Evolutionary conservation across 176 grass and related monocot genomes (phyloP), one percentile per base, ranked within the genome.

Genomic region (Eleusine coracana): DNA sequence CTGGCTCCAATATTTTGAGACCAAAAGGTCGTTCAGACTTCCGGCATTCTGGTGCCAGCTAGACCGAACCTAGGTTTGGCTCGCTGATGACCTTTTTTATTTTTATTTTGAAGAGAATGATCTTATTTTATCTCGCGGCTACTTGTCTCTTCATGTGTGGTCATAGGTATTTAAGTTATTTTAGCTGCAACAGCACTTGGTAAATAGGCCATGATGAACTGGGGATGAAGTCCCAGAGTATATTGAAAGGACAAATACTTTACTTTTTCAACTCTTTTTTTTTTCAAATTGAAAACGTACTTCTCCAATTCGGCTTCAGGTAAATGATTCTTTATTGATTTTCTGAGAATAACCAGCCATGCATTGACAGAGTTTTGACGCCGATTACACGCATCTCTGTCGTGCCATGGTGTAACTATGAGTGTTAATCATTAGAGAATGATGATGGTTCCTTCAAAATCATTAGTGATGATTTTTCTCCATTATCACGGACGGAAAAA

Each of bases 1-100:
- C 25, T 23, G 52, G 10, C 52, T 60, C 20, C 59, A 7, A 25
- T 20, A 3, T 6, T 7, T 58, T n/a, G 56, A 60, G 20, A 23
- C 56, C 2, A 60, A 60, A 60, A 60, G 56, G 20, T n/a, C 0
- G 20, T 58, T n/a, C 55, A 10, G 71, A 42, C 4, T 73, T 73
- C 25, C 71, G 29, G 45, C 70, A 73, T 0, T 50, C 27, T 16
- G 45, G 70, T 51, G 45, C 70, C 70, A 74, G 73, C 73, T 39
- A 56, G 37, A 55, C 31, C 17, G 10, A 36, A 36, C 17, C 31
- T 38, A 37, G 9, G 29, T 21, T 39, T 12, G 50, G 73, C 21
- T 59, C 20, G 18, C 20, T 59, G 6, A 36, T 29, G 42, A 25
- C 25, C 25, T 25, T 25, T 25, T 25, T 25, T 25, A 25, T 25